Percentiles rank a stretch among this genome's conserved stretches.
Evolutionary conservation across 129 eudicot species (phyloP).

Genomic region (Rutidosis leptorrhynchoides): DNA sequence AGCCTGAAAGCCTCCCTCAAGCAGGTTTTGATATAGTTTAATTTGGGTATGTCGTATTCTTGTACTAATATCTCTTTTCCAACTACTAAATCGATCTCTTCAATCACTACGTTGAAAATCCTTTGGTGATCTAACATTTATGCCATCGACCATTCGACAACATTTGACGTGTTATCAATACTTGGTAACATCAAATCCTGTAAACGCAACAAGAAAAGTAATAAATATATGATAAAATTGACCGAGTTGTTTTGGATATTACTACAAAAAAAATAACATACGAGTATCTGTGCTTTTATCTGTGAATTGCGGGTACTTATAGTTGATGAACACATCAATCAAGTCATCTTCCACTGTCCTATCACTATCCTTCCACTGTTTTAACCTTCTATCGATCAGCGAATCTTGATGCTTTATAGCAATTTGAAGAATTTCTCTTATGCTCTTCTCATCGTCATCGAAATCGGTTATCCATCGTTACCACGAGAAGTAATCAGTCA

Average conservation of each 20-base stretch:
- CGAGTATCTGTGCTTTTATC: constrained; percentile 40
- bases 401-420: constrained; percentile 36
- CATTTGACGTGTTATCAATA: constrained; percentile 31
- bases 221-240: too few species aligned
- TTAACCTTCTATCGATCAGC: constrained; percentile 29
- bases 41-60: constrained; percentile 23
- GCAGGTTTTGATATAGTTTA: constrained; percentile 31
- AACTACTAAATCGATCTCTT: constrained; percentile 18
- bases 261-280: too few species aligned
- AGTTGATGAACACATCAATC: constrained; percentile 40
- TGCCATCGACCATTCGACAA: constrained; percentile 30
- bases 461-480: constrained; percentile 32
- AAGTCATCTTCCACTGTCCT: constrained; percentile 30
- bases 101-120: neutral
- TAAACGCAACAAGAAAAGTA: neutral
- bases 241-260: too few species aligned
- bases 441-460: constrained; percentile 30
- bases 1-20: constrained; percentile 19
- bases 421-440: neutral
- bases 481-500: constrained; percentile 40
- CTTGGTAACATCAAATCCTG: constrained; percentile 26
- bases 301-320: constrained; percentile 24
- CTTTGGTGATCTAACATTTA: constrained; percentile 27
- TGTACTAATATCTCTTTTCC: constrained; percentile 28
- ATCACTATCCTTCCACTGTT: constrained; percentile 28